Evolutionary conservation across 257 asterid genomes (phyloP), one percentile per base, ranked within the genome.

Genomic region (Nicotiana sylvestris): DNA sequence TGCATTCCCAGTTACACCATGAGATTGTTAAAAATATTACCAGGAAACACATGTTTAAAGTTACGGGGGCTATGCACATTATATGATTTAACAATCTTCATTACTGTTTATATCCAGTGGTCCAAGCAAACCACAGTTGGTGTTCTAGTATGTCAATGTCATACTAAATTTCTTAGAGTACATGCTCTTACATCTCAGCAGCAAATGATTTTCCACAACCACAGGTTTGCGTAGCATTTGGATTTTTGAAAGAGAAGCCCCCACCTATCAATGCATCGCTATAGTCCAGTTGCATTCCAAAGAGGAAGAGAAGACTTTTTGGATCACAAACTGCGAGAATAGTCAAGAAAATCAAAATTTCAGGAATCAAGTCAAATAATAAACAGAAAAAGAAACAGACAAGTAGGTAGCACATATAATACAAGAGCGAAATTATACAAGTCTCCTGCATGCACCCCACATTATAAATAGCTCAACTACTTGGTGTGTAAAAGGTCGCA

Each of bases 241-340:
- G 98, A 78, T 95, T 95, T 89, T 88, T 92, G 93, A 95, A 95
- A 85, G 94, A 91, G 85, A 93, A 95, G 32, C 97, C 98, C 66
- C 98, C 98, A 2, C 98, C 98, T n/a, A 93, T 95, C 84, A 95
- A 97, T 46, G 98, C 97, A 88, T 95, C 93, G 9, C 98, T 95
- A 87, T 91, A 95, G 88, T 95, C 98, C 80, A 93, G 91, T 86
- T 95, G 98, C 97, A 95, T 91, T 46, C 98, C 98, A 4, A 69
- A 95, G 29, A 95, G 81, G 86, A 93, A 92, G 55, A 95, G 96
- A 70, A 93, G 97, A 86, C 98, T 95, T 87, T 95, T 95, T 4
- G 98, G 96, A 91, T 95, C 98, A 88, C 97, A 92, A 80, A 95
- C 98, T 95, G 97, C 89, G 86, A 17, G 35, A 65, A 56, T 16